Percentiles rank a stretch among this genome's conserved stretches.
phyloP scores from a whole-genome alignment of 805 yeast genomes.

The Tetrapisispora arboricola region DNA sequence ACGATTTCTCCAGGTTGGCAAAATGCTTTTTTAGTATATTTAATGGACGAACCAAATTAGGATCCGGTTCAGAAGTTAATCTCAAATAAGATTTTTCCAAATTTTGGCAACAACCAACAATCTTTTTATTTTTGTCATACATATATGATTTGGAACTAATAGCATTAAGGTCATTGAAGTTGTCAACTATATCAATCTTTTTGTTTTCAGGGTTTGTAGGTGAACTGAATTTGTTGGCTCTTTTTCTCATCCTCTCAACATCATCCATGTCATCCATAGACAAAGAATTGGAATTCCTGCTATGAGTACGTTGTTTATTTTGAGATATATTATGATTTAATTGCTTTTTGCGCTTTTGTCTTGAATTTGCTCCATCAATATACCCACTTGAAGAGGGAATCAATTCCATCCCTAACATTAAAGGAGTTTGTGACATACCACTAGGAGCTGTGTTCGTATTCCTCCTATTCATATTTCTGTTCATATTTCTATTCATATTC shows the following conservation, averaged over 20 bases:
- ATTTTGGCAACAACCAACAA: slow-evolving; percentile 54
- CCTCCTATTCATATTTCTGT: not conserved
- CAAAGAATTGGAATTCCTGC: not conserved
- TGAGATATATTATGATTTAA: not conserved
- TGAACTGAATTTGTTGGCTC: slow-evolving; percentile 30
- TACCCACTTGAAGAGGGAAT: not conserved
- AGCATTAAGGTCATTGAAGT: slow-evolving; percentile 21
- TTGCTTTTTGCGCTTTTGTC: not conserved
- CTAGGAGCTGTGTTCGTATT: not conserved
- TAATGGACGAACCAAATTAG: slow-evolving; percentile 69
- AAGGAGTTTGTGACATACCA: not conserved
- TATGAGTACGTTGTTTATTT: not conserved
- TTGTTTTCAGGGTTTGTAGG: not conserved
- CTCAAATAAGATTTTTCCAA: slow-evolving; percentile 75
- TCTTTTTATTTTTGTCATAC: slow-evolving; percentile 27
- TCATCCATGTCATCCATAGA: slow-evolving; percentile 8
- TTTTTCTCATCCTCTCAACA: slow-evolving; percentile 22
- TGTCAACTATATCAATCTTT: slow-evolving; percentile 12
- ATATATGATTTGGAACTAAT: slow-evolving; percentile 24
- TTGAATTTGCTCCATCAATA: not conserved
- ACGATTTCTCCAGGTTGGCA: slow-evolving; percentile 42
- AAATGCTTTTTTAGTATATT: slow-evolving; percentile 49
- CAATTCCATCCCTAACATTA: not conserved
- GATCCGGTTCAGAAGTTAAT: slow-evolving; percentile 86
- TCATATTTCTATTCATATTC: not conserved